These are phyloP conservation scores for Tulasnella sp. DNA, from an alignment of 768 basidiomycete species.

Conservation along the genomic window DNA sequence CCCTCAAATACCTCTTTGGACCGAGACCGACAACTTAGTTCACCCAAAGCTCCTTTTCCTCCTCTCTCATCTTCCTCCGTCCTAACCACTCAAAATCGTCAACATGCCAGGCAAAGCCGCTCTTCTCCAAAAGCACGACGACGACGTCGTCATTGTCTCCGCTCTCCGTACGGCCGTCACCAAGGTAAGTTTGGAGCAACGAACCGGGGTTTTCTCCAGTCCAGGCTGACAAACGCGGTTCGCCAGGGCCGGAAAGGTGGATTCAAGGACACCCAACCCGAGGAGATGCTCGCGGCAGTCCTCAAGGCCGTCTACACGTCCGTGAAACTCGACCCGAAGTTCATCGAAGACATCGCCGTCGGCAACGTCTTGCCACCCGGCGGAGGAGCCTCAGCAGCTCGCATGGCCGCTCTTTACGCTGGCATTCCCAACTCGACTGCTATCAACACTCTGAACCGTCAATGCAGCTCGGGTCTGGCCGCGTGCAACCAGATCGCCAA, in stretches of 20 bases:
- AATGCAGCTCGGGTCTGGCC: conserved; percentile 80
- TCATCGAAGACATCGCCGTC: conserved; percentile 75
- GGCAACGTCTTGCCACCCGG: conserved; percentile 84
- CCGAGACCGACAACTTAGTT: not conserved
- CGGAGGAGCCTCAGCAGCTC: conserved; percentile 68
- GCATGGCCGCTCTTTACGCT: conserved; percentile 78
- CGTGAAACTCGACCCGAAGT: conserved; percentile 59
- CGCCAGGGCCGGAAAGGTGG: conserved; percentile 68
- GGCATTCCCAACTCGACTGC: conserved; percentile 70
- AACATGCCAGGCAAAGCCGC: conserved; percentile 36
- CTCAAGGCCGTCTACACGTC: conserved; percentile 61
- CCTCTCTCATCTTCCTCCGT: not conserved
- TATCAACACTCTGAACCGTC: conserved; percentile 77
- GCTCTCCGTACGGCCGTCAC: conserved; percentile 88
- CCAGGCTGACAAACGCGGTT: not conserved
- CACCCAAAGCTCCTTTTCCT: not conserved
- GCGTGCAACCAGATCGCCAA: conserved; percentile 76
- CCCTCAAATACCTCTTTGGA: not conserved
- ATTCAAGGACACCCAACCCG: conserved; percentile 82
- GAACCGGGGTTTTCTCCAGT: not conserved
- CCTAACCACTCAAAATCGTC: not conserved
- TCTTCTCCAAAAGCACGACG: conserved; percentile 58
- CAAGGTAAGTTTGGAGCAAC: conserved; percentile 48
- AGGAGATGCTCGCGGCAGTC: conserved; percentile 66
- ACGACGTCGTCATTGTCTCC: conserved; percentile 84